These are phyloP conservation scores for Epithemia pelagica DNA, from an alignment of 108 stramenopile genomes.

Conservation along the genomic window DNA sequence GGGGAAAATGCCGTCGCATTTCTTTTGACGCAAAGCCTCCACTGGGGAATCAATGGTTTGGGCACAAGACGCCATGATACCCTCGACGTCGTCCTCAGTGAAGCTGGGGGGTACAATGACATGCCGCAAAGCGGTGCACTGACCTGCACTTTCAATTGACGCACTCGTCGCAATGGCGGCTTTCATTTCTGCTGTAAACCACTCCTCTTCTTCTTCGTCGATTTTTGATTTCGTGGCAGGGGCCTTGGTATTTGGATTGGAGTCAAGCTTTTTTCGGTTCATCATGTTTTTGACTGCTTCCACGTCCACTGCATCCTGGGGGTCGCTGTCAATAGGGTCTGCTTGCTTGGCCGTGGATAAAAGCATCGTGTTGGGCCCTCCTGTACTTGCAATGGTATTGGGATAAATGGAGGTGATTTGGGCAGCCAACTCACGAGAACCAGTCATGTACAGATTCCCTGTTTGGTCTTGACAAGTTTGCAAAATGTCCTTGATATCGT, in stretches of 20 bases:
- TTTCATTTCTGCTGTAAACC: constrained; percentile 35
- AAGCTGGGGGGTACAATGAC: constrained; percentile 48
- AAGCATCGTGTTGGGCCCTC: constrained; percentile 85
- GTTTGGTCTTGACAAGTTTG: constrained; percentile 29
- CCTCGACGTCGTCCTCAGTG: constrained; percentile 33
- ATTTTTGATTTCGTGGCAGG: neutral
- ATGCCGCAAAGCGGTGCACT: constrained; percentile 85
- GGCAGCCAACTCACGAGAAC: constrained; percentile 54
- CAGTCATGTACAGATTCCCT: constrained; percentile 75
- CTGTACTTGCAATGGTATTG: constrained; percentile 72
- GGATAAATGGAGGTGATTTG: constrained; percentile 54
- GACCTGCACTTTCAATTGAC: constrained; percentile 76
- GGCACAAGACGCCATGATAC: constrained; percentile 32
- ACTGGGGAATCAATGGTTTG: constrained; percentile 27
- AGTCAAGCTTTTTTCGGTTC: neutral
- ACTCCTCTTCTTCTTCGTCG: constrained; percentile 18
- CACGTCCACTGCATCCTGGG: neutral
- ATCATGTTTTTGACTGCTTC: neutral
- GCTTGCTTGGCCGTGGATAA: constrained; percentile 14
- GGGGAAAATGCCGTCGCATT: constrained; percentile 68
- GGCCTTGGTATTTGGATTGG: neutral
- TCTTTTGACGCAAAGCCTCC: constrained; percentile 34
- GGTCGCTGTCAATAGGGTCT: neutral
- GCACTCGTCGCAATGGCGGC: constrained; percentile 71
- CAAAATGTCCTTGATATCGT: constrained; percentile 68